phyloP scores from a whole-genome alignment of 352 stramenopile species.

The Phytopythium kandeliae region DNA sequence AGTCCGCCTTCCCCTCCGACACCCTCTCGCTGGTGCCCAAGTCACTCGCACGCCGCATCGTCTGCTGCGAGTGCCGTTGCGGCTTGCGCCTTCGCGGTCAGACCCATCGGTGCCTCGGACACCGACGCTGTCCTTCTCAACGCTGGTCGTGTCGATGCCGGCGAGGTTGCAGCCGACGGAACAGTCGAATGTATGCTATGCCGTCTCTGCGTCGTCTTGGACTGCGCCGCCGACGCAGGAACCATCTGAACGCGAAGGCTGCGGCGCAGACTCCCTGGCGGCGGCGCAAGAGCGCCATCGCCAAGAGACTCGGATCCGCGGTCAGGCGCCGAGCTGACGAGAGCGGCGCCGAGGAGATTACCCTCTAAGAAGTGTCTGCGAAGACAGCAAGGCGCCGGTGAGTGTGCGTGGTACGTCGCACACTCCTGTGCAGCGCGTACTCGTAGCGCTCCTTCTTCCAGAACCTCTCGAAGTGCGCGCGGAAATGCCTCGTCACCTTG shows the following conservation, averaged over 20 bases:
- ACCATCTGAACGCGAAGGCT: background rate
- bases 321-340: background rate
- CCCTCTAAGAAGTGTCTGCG: slow-evolving; percentile 50
- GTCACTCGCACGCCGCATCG: background rate
- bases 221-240: background rate
- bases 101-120: background rate
- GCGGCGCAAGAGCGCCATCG: background rate
- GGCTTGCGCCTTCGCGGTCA: background rate
- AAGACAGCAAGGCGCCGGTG: background rate
- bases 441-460: slow-evolving; percentile 75
- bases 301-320: background rate
- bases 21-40: background rate
- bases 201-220: slow-evolving; percentile 1
- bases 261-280: background rate
- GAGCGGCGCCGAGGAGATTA: slow-evolving; percentile 9
- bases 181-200: background rate
- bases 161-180: background rate
- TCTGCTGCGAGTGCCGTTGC: background rate
- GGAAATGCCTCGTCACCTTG: slow-evolving; percentile 58
- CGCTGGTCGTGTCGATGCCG: background rate
- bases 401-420: too few species aligned
- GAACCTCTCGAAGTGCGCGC: slow-evolving; percentile 74
- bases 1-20: too few species aligned
- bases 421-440: slow-evolving; percentile 12
- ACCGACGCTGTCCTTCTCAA: background rate